A percentile compares a stretch with the other conserved stretches of the same genome.
Conservation (phyloP, 208 protist genomes). For the Acanthamoeba sp. region DNA sequence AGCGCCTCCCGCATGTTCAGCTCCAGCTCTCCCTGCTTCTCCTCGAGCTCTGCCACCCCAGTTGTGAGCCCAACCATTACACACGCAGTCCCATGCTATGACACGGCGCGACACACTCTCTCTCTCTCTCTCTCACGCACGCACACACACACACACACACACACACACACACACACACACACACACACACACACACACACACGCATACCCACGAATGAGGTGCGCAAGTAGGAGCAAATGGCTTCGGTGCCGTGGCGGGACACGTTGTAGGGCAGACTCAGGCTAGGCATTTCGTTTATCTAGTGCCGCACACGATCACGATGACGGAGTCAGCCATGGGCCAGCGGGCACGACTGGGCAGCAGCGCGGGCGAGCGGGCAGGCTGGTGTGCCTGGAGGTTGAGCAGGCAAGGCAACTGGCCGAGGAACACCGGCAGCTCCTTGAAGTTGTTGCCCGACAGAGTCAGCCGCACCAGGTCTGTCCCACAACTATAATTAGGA, state of each 20-base stretch:
- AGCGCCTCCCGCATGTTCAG: background rate
- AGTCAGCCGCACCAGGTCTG: constrained; percentile 24
- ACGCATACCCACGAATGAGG: background rate
- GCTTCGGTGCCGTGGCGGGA: background rate
- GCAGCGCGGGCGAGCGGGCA: background rate
- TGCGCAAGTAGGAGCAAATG: background rate
- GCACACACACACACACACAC: background rate
- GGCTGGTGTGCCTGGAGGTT: background rate
- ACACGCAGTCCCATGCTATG: too few species aligned
- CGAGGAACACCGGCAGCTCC: constrained; percentile 37
- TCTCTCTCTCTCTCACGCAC: too few species aligned
- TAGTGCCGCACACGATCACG: background rate
- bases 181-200: background rate
- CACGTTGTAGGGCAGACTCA: background rate
- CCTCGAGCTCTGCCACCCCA: background rate
- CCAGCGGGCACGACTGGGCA: too few species aligned
- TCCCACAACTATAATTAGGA: background rate
- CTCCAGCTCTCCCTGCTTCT: constrained; percentile 23
- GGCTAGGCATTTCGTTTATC: background rate
- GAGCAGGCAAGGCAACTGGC: background rate
- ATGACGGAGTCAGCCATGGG: background rate
- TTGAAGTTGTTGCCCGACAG: constrained; percentile 14
- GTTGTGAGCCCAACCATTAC: too few species aligned
- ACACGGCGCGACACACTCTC: too few species aligned
- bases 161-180: background rate